Percentiles rank a stretch among this genome's conserved stretches.
Conservation (phyloP, 768 basidiomycete genomes). For the Gymnopilus junonius region DNA sequence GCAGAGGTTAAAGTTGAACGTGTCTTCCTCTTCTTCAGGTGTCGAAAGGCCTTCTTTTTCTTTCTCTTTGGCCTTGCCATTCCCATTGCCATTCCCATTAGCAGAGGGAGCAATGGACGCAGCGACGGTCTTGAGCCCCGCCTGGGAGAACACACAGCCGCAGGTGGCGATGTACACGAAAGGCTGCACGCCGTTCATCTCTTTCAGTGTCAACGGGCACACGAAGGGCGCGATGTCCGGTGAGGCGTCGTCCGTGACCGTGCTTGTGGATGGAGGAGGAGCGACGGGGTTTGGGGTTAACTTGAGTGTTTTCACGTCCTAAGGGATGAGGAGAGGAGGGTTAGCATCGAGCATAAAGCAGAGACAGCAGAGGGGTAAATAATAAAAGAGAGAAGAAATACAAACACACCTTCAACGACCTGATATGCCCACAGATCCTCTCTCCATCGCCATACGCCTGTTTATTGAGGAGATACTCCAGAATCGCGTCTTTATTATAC, state of each 20-base stretch:
- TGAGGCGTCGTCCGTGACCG: slow-evolving; percentile 34
- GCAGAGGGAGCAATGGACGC: neutral
- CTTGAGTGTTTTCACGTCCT: slow-evolving; percentile 88
- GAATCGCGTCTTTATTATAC: slow-evolving; percentile 94
- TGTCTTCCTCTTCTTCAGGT: neutral
- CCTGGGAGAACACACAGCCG: slow-evolving; percentile 91
- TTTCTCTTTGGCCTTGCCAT: slow-evolving; percentile 20
- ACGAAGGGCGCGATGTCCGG: slow-evolving; percentile 70
- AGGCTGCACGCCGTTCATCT: slow-evolving; percentile 91
- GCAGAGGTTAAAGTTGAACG: slow-evolving; percentile 41
- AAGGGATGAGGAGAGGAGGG: neutral
- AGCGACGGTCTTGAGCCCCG: slow-evolving; percentile 73
- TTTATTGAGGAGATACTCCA: slow-evolving; percentile 88
- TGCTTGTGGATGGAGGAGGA: slow-evolving; percentile 40
- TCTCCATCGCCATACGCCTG: slow-evolving; percentile 89
- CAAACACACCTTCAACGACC: slow-evolving; percentile 81
- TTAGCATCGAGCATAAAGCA: neutral
- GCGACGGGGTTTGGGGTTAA: slow-evolving; percentile 74
- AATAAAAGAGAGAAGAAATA: neutral
- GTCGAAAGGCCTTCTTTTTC: slow-evolving; percentile 29
- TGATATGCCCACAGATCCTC: slow-evolving; percentile 90
- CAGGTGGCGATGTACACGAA: slow-evolving; percentile 89
- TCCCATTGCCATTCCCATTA: slow-evolving; percentile 32
- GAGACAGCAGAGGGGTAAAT: neutral
- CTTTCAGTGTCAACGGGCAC: slow-evolving; percentile 90